Conservation (phyloP, 495 filamentous ascomycete genomes). For the Daldinia bambusicola region DNA sequence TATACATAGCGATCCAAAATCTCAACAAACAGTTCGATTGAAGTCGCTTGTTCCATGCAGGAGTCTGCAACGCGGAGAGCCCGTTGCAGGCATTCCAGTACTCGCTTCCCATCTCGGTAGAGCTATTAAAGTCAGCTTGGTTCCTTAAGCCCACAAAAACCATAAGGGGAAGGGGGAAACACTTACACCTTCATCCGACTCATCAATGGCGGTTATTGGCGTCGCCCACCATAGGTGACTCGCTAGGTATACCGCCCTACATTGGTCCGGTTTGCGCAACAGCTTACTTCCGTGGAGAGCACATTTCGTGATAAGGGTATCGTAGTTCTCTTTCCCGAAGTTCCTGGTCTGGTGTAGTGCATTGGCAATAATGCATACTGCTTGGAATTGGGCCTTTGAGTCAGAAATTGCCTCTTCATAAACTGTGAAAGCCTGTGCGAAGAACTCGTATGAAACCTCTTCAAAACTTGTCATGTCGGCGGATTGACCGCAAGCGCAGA, state of each 20-base stretch:
- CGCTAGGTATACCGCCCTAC: conserved; percentile 93
- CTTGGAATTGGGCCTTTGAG: conserved; percentile 95
- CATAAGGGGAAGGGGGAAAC: background rate
- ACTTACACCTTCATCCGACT: conserved; percentile 85
- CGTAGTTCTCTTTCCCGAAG: conserved; percentile 96
- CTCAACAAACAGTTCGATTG: conserved; percentile 96
- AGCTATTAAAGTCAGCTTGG: conserved; percentile 63
- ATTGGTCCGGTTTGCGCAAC: conserved; percentile 97
- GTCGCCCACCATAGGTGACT: conserved; percentile 98
- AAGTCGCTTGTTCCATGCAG: conserved; percentile 99
- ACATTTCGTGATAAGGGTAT: conserved; percentile 97
- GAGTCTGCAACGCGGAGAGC: conserved; percentile 96
- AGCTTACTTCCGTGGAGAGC: conserved; percentile 97
- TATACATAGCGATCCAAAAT: conserved; percentile 98
- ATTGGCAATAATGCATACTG: conserved; percentile 92
- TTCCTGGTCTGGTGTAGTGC: conserved; percentile 86
- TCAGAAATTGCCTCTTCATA: conserved; percentile 97
- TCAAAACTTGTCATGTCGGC: conserved; percentile 93
- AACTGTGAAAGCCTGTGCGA: conserved; percentile 96
- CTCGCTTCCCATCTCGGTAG: conserved; percentile 96
- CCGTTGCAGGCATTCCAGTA: conserved; percentile 94
- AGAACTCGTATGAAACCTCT: conserved; percentile 97
- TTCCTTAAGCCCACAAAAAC: background rate
- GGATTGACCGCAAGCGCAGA: conserved; percentile 89
- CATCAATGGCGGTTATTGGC: conserved; percentile 81